Percentiles rank a stretch among this genome's conserved stretches.
Conservation (phyloP, 345 rosid species). For the Arabis alpina region DNA sequence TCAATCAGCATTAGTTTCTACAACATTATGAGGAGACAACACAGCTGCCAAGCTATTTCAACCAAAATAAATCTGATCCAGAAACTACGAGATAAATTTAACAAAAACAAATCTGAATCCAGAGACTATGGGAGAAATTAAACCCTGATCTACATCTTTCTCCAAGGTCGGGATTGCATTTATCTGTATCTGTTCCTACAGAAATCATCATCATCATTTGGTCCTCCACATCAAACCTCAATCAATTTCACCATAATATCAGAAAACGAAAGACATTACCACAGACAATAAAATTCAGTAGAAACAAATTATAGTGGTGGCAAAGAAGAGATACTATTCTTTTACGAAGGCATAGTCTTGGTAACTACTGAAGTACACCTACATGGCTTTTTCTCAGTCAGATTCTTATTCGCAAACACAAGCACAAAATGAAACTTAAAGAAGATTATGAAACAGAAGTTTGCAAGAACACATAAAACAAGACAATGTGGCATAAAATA, state of each 20-base stretch:
- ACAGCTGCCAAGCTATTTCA: not conserved
- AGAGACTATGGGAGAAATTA: no score
- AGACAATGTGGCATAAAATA: not conserved
- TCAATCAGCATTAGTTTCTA: not conserved
- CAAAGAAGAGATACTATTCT: not conserved
- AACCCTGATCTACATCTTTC: conserved; percentile 1
- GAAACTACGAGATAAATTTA: no score
- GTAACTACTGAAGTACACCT: conserved; percentile 1
- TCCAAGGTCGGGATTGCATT: not conserved
- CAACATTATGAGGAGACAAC: not conserved
- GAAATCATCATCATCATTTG: not conserved
- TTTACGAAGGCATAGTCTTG: conserved; percentile 6
- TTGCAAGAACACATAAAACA: not conserved
- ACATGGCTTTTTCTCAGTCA: conserved; percentile 4
- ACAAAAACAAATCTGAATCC: no score
- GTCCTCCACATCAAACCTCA: conserved; percentile 5
- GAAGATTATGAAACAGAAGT: not conserved
- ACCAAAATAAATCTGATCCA: no score
- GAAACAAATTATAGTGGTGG: not conserved
- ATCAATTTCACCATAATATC: not conserved
- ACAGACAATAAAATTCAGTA: not conserved
- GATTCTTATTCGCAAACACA: not conserved
- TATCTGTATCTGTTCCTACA: not conserved
- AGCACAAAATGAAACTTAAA: not conserved
- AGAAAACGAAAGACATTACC: not conserved